Evolutionary conservation across 2,329 filamentous ascomycete genomes (phyloP).

Genomic region (Sordariomycetes sp.): DNA sequence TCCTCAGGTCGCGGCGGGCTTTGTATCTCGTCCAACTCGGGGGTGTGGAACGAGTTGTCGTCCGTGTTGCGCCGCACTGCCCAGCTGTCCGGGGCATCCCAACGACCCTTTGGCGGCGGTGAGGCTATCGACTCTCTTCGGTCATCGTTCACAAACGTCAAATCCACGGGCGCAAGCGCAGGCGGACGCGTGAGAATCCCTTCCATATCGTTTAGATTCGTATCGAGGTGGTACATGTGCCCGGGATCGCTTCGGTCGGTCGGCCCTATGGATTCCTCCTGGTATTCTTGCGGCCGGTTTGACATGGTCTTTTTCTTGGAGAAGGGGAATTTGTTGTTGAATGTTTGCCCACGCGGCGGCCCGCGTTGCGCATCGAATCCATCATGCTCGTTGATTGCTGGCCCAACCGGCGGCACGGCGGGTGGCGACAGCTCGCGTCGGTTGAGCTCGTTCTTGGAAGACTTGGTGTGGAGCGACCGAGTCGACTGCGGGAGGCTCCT

Average conservation of each 20-base stretch:
- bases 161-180: slow-evolving; percentile 63
- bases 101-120: slow-evolving; percentile 46
- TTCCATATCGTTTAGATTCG: slow-evolving; percentile 82
- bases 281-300: slow-evolving; percentile 37
- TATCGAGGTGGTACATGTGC: slow-evolving; percentile 70
- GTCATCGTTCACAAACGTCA: slow-evolving; percentile 38
- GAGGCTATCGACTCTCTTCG: slow-evolving; percentile 22
- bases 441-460: slow-evolving; percentile 37
- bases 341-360: slow-evolving; percentile 36
- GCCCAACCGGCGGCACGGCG: slow-evolving; percentile 19
- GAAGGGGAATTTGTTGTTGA: slow-evolving; percentile 56
- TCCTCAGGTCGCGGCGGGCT: slow-evolving; percentile 63
- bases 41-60: slow-evolving; percentile 46
- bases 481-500: slow-evolving; percentile 42
- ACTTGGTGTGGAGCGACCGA: slow-evolving; percentile 40
- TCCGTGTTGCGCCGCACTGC: slow-evolving; percentile 70
- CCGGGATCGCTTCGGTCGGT: slow-evolving; percentile 50
- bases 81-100: slow-evolving; percentile 97
- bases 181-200: slow-evolving; percentile 71
- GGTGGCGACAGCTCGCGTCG: slow-evolving; percentile 29
- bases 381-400: slow-evolving; percentile 20
- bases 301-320: slow-evolving; percentile 41
- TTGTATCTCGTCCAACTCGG: slow-evolving; percentile 60
- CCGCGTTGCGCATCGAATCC: slow-evolving; percentile 10
- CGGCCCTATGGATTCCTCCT: slow-evolving; percentile 50